Conservation (phyloP, 2,329 filamentous ascomycete species). For the Aspergillus ruber region DNA sequence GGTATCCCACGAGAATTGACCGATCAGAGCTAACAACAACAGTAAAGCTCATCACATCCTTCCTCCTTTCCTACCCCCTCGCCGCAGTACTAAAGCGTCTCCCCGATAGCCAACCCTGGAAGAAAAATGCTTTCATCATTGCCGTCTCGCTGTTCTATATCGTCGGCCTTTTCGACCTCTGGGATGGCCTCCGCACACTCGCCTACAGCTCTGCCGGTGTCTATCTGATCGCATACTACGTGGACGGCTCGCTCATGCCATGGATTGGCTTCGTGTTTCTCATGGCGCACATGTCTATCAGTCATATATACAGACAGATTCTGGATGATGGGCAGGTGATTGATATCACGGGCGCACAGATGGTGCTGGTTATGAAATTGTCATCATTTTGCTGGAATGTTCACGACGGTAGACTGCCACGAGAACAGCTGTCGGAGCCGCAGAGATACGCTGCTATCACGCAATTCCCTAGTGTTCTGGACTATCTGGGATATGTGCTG, state of each 20-base stretch:
- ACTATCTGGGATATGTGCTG: conserved; percentile 84
- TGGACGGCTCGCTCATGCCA: conserved; percentile 90
- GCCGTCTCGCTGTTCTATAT: conserved; percentile 80
- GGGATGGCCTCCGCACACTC: conserved; percentile 74
- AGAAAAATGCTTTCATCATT: conserved; percentile 85
- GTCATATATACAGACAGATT: conserved; percentile 76
- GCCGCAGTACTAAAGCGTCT: conserved; percentile 83
- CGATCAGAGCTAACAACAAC: conserved; percentile 6
- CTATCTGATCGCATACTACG: conserved; percentile 75
- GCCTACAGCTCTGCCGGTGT: conserved; percentile 70
- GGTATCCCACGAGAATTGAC: conserved; percentile 6
- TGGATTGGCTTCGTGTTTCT: conserved; percentile 92
- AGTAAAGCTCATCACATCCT: conserved; percentile 92
- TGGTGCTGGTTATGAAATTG: conserved; percentile 98
- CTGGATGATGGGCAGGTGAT: conserved; percentile 59
- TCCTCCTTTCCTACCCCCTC: conserved; percentile 86
- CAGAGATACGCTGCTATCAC: conserved; percentile 76
- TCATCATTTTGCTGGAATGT: conserved; percentile 97
- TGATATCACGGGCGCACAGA: conserved; percentile 91
- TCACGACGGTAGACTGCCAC: conserved; percentile 77
- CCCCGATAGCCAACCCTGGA: conserved; percentile 72
- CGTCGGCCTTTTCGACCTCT: conserved; percentile 86
- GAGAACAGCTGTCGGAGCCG: conserved; percentile 72
- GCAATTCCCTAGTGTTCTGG: conserved; percentile 66
- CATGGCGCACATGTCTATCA: conserved; percentile 92